Evolutionary conservation across 805 yeast genomes (phyloP).

Genomic region (Starmera caribaea): DNA sequence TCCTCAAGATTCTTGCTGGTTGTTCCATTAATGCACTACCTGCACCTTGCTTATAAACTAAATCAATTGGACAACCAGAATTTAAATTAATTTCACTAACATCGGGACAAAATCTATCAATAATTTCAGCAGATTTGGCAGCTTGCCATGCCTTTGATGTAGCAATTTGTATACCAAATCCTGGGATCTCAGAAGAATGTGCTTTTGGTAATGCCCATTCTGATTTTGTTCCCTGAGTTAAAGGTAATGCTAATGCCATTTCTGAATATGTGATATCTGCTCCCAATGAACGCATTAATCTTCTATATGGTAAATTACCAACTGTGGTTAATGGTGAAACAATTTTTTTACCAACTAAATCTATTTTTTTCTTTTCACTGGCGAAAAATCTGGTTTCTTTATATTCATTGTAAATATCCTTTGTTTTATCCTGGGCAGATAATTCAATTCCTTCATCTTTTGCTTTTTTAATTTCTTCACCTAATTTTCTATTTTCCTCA

Average conservation of each 20-base stretch:
- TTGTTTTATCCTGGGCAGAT: slow-evolving; percentile 18
- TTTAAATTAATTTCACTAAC: slow-evolving; percentile 84
- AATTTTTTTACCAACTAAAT: slow-evolving; percentile 68
- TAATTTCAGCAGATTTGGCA: slow-evolving; percentile 80
- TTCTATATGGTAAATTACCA: slow-evolving; percentile 91
- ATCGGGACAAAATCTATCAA: slow-evolving; percentile 44
- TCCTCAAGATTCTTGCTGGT: slow-evolving; percentile 70
- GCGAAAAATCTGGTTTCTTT: slow-evolving; percentile 70
- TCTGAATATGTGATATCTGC: slow-evolving; percentile 92
- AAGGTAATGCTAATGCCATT: slow-evolving; percentile 85
- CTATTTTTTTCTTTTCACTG: slow-evolving; percentile 70
- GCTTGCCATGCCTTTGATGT: slow-evolving; percentile 91
- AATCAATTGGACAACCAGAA: slow-evolving; percentile 96
- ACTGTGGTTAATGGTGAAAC: slow-evolving; percentile 96
- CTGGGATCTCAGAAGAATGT: slow-evolving; percentile 71
- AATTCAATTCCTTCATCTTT: slow-evolving; percentile 10
- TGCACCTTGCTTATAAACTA: slow-evolving; percentile 88
- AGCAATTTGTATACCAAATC: slow-evolving; percentile 91
- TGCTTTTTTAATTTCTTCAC: slow-evolving; percentile 24
- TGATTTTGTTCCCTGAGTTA: slow-evolving; percentile 81
- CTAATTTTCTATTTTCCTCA: slow-evolving; percentile 27
- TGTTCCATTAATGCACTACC: slow-evolving; percentile 91
- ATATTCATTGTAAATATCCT: slow-evolving; percentile 38
- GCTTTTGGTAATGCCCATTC: slow-evolving; percentile 98
- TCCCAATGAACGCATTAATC: slow-evolving; percentile 83